phyloP scores from a whole-genome alignment of 768 basidiomycete species.

The Suillus ampliporus region DNA sequence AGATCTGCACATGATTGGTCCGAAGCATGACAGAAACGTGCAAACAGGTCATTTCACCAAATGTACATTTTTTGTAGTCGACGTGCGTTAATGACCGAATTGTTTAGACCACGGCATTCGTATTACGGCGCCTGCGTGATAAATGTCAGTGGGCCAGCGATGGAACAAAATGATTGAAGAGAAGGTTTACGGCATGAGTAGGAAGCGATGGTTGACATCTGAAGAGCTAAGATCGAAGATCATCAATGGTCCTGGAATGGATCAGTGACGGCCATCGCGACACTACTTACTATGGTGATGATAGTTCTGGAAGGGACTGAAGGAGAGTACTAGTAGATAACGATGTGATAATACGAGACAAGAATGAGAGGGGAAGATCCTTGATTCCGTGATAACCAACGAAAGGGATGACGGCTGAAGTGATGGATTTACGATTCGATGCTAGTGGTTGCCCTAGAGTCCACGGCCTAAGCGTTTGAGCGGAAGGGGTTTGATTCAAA shows the following conservation, averaged over 20 bases:
- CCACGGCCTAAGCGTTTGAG: background rate
- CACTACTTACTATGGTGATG: background rate
- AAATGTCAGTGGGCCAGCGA: background rate
- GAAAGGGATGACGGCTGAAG: background rate
- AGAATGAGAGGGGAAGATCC: conserved; percentile 2
- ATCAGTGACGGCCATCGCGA: conserved; percentile 4
- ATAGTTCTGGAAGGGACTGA: conserved; percentile 1
- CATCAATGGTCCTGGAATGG: conserved; percentile 1
- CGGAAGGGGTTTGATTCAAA: background rate
- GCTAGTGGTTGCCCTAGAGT: background rate
- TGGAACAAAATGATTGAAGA: background rate
- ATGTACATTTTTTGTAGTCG: conserved; percentile 16
- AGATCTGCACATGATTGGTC: background rate
- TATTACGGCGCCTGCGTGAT: background rate
- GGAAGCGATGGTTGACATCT: conserved; percentile 15
- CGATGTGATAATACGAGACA: background rate
- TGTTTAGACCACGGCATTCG: background rate
- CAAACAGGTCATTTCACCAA: conserved; percentile 5
- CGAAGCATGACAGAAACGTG: background rate
- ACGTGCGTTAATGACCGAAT: conserved; percentile 31
- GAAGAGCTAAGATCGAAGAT: conserved; percentile 21
- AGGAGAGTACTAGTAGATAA: background rate
- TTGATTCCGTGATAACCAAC: conserved; percentile 9
- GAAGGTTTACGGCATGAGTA: conserved; percentile 4
- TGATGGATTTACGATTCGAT: conserved; percentile 8